These are phyloP conservation scores for Hibiscus syriacus DNA, from an alignment of 345 rosid genomes.

Conservation along the genomic window DNA sequence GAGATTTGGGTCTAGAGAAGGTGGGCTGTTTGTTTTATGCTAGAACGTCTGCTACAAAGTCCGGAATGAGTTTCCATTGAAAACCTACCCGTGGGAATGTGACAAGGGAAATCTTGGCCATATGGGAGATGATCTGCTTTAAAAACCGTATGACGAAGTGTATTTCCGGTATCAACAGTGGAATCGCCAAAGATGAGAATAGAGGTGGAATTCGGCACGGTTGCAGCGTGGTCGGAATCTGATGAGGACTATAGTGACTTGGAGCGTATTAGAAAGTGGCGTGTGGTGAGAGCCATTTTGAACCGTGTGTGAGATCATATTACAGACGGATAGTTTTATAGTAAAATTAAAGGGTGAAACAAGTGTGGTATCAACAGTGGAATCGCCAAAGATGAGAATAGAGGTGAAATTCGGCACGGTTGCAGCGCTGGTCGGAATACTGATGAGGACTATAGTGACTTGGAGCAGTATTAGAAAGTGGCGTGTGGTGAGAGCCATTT, in stretches of 20 bases:
- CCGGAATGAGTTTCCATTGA: conserved; percentile 45
- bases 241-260: background rate
- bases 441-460: background rate
- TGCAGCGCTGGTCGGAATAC: background rate
- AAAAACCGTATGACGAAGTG: conserved; percentile 12
- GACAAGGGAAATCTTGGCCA: conserved; percentile 32
- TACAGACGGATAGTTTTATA: background rate
- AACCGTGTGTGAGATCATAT: background rate
- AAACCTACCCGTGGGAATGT: conserved; percentile 37
- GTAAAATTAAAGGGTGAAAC: background rate
- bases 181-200: conserved; percentile 17
- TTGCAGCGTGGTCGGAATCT: background rate
- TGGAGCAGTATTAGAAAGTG: background rate
- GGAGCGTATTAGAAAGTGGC: background rate
- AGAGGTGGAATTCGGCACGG: background rate
- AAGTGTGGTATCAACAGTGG: conserved; percentile 9
- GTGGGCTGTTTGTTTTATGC: conserved; percentile 35
- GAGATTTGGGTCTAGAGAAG: conserved; percentile 32
- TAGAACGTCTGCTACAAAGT: conserved; percentile 27
- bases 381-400: conserved; percentile 16
- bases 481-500: background rate
- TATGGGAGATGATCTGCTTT: conserved; percentile 33
- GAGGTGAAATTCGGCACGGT: background rate
- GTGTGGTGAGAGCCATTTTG: background rate
- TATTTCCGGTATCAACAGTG: conserved; percentile 21